Base-by-base conservation (phyloP, 305 asterid genomes). In the Fraxinus paxiana region DNA sequence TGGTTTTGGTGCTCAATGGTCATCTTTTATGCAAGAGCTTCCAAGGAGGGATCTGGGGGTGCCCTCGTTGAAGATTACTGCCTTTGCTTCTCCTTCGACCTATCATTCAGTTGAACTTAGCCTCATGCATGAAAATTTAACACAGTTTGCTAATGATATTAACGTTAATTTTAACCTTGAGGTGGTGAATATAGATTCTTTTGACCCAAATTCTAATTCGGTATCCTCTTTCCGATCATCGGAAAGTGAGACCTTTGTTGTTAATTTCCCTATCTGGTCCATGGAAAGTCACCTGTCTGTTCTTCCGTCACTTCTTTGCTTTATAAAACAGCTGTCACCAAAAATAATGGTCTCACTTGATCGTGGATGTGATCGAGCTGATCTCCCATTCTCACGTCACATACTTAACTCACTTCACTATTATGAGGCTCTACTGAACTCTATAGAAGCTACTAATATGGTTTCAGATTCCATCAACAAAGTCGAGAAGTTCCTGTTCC, bases 1-100 rank as follows among this genome's bases (percentile, higher is more conserved):
- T 9, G 94, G 94, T 10, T 81, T 84, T 81, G 94, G 94, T 67
- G 94, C 88, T 67, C 92, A 89, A 20, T 90, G 94, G 94, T 84
- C 94, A 77, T 89, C 94, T 22, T 89, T 90, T 77, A 88, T 90
- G 88, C 90, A 86, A 76, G 94, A 90, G 77, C 89, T 90, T 35
- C 90, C 90, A 0, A 81, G 76, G 59, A 79, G 79, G 77, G 86
- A 80, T 63, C 76, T 80, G 24, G 87, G 84, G 18, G 18, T 76
- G 4, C 80, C 86, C n/a, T 85, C 86, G 10, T 22, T 90, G 26
- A 90, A 89, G 82, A 89, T 90, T 37, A 88, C 92, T 0, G 92
- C 94, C 22, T 90, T 90, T 84, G 90, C 89, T 2, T 90, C 94
- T 54, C 92, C 91, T 34, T 85, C 91, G 26, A 83, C 85, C 18